phyloP scores from a whole-genome alignment of 805 yeast genomes.

The Hermanozyma aechmeae region DNA sequence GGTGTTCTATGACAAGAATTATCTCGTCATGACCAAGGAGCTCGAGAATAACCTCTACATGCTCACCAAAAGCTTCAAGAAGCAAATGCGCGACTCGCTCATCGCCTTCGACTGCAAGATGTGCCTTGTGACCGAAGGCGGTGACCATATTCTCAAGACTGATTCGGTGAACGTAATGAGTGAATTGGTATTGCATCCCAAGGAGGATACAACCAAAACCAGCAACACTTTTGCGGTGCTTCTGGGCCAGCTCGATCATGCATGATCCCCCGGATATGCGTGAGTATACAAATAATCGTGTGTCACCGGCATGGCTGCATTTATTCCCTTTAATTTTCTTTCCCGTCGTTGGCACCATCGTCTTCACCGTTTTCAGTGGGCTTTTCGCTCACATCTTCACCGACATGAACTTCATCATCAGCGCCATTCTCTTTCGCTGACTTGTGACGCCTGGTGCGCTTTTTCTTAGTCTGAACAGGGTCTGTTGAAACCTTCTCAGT shows the following conservation, averaged over 20 bases:
- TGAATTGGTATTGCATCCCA: too few species aligned
- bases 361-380: slow-evolving; percentile 1
- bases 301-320: too few species aligned
- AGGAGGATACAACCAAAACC: too few species aligned
- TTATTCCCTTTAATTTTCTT: too few species aligned
- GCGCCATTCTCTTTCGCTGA: slow-evolving; percentile 1
- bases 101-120: slow-evolving; percentile 43
- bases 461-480: slow-evolving; percentile 1
- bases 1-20: slow-evolving; percentile 29
- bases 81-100: slow-evolving; percentile 25
- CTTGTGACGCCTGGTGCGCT: slow-evolving; percentile 9
- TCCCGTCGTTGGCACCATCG: not conserved
- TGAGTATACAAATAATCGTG: too few species aligned
- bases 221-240: too few species aligned
- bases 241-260: too few species aligned
- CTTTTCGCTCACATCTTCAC: not conserved
- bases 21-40: slow-evolving; percentile 22
- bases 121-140: slow-evolving; percentile 30
- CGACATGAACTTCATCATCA: not conserved
- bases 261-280: too few species aligned
- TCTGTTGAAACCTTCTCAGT: slow-evolving; percentile 1
- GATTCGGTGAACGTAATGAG: slow-evolving; percentile 4
- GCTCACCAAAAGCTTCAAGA: slow-evolving; percentile 27
- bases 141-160: slow-evolving; percentile 7
- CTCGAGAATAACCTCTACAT: slow-evolving; percentile 34